Conservation (phyloP, 345 rosid genomes). For the Arabis alpina region DNA sequence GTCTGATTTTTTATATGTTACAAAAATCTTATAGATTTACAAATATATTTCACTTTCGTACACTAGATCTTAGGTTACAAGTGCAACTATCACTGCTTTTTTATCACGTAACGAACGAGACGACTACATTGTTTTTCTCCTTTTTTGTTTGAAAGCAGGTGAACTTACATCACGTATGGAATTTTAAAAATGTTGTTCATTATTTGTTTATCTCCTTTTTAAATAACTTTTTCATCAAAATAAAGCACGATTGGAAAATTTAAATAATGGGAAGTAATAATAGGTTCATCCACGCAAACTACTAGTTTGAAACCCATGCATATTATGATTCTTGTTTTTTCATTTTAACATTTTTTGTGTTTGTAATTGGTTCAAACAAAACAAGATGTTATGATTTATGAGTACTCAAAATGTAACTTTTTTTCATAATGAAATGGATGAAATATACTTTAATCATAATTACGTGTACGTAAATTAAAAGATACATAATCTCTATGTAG, state of each 20-base stretch:
- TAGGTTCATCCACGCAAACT: conserved; percentile 9
- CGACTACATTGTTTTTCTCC: conserved; percentile 8
- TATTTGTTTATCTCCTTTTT: neutral
- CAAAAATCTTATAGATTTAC: neutral
- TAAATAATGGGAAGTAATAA: conserved; percentile 11
- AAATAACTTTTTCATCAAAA: conserved; percentile 7
- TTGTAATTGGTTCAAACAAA: conserved; percentile 14
- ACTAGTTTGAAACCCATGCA: conserved; percentile 33
- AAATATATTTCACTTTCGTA: neutral
- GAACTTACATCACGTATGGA: conserved; percentile 15
- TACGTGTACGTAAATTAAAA: conserved; percentile 16
- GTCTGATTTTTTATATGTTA: neutral
- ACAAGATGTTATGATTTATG: conserved; percentile 1
- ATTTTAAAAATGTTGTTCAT: neutral
- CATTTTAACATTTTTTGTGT: neutral
- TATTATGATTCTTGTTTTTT: conserved; percentile 8
- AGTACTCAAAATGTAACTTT: neutral
- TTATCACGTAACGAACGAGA: neutral
- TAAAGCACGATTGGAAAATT: neutral
- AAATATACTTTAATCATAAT: conserved; percentile 24
- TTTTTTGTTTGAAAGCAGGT: conserved; percentile 11
- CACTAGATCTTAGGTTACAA: neutral
- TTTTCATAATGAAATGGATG: conserved; percentile 16
- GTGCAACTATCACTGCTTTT: neutral
- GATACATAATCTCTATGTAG: neutral